These are phyloP conservation scores for Trichoderma polysporum DNA, from an alignment of 2,329 filamentous ascomycete species.

Conservation along the genomic window DNA sequence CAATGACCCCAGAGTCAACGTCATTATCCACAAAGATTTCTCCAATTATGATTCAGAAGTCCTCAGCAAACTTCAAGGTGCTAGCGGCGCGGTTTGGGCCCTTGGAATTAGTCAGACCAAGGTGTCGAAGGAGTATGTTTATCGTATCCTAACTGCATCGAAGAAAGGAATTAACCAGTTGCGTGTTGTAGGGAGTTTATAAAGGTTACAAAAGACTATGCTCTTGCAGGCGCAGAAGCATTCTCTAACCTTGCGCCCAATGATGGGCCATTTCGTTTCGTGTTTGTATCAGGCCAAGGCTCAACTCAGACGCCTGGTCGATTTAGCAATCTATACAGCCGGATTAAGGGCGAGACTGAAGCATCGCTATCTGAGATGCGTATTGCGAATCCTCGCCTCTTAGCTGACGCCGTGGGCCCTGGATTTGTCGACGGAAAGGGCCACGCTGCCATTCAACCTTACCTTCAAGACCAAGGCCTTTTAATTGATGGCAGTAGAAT, in stretches of 20 bases:
- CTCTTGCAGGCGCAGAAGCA: not conserved
- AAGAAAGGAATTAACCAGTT: not conserved
- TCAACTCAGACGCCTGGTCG: not conserved
- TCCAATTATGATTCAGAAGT: constrained; percentile 12
- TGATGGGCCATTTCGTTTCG: not conserved
- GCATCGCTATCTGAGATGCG: not conserved
- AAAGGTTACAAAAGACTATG: not conserved
- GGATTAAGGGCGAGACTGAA: constrained; percentile 4
- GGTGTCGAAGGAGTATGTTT: constrained; percentile 6
- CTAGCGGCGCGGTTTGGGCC: constrained; percentile 20
- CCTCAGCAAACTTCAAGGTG: constrained; percentile 14
- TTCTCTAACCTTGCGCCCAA: not conserved
- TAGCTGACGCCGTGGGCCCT: not conserved
- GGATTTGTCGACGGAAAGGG: not conserved
- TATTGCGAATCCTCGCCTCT: not conserved
- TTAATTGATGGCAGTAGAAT: not conserved
- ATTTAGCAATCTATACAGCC: not conserved
- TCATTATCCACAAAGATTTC: constrained; percentile 22
- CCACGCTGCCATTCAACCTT: not conserved
- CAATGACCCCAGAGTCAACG: constrained; percentile 9
- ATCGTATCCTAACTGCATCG: too few species aligned
- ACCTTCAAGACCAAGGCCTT: not conserved
- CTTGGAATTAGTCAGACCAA: not conserved
- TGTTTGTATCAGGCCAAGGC: constrained; percentile 9
- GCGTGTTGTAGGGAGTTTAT: not conserved